Conservation (phyloP, 306 rosid species). For the Gastrolobium villosum region DNA sequence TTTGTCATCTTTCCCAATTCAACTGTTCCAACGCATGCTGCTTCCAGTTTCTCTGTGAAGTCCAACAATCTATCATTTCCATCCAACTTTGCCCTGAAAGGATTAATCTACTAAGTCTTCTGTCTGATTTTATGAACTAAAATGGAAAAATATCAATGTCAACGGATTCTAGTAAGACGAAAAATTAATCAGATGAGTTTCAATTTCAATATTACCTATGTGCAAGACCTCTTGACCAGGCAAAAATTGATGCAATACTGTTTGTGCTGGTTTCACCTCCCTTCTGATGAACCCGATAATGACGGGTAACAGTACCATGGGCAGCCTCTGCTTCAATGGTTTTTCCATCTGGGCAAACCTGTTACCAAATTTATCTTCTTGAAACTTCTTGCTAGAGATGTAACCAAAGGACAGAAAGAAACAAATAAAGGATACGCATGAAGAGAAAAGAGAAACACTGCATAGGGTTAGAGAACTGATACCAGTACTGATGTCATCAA, state of each 20-base stretch:
- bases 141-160: background rate
- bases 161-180: background rate
- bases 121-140: constrained; percentile 10
- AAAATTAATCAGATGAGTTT: constrained; percentile 12
- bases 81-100: constrained; percentile 90
- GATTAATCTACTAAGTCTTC: constrained; percentile 25
- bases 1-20: constrained; percentile 98
- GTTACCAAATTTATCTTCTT: constrained; percentile 39
- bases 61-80: constrained; percentile 73
- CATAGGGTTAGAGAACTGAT: constrained; percentile 31
- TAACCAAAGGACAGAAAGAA: constrained; percentile 5
- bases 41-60: constrained; percentile 84
- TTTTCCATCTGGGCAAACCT: constrained; percentile 98
- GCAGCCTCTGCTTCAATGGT: constrained; percentile 99
- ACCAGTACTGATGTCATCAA: constrained; percentile 66
- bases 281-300: constrained; percentile 90
- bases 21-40: constrained; percentile 85
- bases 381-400: constrained; percentile 38
- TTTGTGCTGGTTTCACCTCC: constrained; percentile 99
- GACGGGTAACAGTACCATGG: constrained; percentile 96
- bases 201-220: constrained; percentile 68
- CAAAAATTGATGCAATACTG: constrained; percentile 97
- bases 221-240: constrained; percentile 96
- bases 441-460: constrained; percentile 21
- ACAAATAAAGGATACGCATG: background rate